These are phyloP conservation scores for Rhodomyrtus psidioides DNA, from an alignment of 441 rosid species.

Conservation along the genomic window DNA sequence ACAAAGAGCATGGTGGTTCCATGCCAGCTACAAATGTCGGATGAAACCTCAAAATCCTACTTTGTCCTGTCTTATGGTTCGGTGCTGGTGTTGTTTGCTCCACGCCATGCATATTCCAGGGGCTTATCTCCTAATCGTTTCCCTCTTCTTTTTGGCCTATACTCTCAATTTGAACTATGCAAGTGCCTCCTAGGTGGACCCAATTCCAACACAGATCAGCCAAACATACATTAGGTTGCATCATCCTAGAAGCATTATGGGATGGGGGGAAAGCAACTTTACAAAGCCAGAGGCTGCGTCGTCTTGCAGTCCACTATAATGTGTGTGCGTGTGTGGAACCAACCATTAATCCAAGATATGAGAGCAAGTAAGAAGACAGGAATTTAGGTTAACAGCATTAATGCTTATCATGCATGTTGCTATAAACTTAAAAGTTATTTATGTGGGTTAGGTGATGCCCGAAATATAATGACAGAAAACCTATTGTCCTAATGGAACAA, in stretches of 20 bases:
- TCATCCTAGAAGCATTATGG: neutral
- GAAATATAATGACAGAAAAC: neutral
- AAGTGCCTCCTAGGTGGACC: neutral
- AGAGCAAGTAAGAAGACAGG: neutral
- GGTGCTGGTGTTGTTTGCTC: neutral
- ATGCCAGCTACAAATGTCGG: neutral
- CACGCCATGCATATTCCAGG: neutral
- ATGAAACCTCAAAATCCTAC: neutral
- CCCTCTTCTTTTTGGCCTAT: neutral
- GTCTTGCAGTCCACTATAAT: neutral
- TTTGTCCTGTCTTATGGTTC: neutral
- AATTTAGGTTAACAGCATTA: neutral
- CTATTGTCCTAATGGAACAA: neutral
- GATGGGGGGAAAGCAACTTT: neutral
- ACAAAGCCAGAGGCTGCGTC: neutral
- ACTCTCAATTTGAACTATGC: neutral
- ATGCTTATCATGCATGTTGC: neutral
- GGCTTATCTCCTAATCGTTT: neutral
- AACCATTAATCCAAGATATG: neutral
- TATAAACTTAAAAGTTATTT: neutral
- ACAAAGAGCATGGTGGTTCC: neutral
- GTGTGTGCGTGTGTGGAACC: no score
- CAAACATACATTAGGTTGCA: neutral
- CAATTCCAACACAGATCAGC: neutral
- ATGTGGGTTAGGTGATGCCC: neutral